A percentile compares a stretch with the other conserved stretches of the same genome.
Evolutionary conservation across 225 moss, liverwort and hornwort genomes (phyloP).

Genomic region (Straminergon stramineum): DNA sequence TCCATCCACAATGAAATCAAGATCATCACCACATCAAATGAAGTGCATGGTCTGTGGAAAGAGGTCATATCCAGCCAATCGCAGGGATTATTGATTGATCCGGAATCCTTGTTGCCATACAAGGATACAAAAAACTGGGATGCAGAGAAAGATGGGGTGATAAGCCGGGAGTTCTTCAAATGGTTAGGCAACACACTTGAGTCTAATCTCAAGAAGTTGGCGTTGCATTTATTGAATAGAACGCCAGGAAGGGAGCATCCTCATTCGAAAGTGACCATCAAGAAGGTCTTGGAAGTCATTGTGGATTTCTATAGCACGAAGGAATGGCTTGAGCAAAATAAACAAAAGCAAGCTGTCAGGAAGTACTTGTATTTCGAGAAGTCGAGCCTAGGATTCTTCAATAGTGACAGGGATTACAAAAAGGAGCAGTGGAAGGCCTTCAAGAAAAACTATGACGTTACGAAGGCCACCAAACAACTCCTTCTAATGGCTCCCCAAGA

Average conservation of each 20-base stretch:
- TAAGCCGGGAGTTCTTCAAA: background rate
- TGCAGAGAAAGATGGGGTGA: background rate
- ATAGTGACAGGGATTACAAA: background rate
- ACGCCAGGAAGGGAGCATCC: background rate
- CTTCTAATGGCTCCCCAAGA: too few species aligned
- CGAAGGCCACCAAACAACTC: too few species aligned
- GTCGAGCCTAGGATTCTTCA: background rate
- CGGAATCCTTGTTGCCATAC: background rate
- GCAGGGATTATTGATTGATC: background rate
- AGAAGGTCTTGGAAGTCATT: background rate
- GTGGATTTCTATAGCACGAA: background rate
- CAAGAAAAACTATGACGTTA: too few species aligned
- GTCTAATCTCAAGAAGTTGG: background rate
- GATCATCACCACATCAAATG: background rate
- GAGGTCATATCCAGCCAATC: background rate
- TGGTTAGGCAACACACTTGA: background rate
- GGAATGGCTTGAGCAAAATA: background rate
- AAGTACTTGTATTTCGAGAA: background rate
- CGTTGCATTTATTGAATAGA: background rate
- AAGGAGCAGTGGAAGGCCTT: background rate
- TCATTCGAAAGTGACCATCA: background rate
- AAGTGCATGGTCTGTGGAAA: background rate
- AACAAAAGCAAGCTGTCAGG: background rate
- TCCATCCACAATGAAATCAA: background rate
- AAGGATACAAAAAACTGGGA: background rate